These are phyloP conservation scores for Colletotrichum sp. DNA, from an alignment of 2,329 filamentous ascomycete genomes.

Conservation along the genomic window DNA sequence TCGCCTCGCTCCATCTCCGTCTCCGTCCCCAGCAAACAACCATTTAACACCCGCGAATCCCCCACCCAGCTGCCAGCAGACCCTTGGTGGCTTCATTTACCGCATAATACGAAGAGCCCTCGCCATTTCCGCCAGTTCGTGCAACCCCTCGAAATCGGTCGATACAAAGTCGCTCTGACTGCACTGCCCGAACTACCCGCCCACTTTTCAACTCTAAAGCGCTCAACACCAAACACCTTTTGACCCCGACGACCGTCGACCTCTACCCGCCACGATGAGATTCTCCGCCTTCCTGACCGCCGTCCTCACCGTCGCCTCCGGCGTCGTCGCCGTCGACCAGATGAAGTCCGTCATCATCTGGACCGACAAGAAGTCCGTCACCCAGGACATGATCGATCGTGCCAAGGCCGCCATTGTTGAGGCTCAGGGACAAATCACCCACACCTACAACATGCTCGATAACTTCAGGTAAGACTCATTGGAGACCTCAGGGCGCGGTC, in stretches of 20 bases:
- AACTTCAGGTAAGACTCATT: constrained; percentile 55
- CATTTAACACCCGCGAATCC: constrained; percentile 14
- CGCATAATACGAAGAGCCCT: not conserved
- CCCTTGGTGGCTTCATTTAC: not conserved
- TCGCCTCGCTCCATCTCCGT: not conserved
- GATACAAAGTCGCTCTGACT: not conserved
- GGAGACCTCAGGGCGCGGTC: too few species aligned
- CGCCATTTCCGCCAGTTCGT: not conserved
- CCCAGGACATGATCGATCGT: constrained; percentile 69
- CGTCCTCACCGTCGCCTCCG: constrained; percentile 62
- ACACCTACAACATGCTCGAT: constrained; percentile 64
- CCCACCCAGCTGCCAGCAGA: not conserved
- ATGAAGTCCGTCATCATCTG: constrained; percentile 80
- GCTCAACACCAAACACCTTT: not conserved
- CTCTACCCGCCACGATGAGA: constrained; percentile 61
- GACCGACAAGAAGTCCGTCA: constrained; percentile 70
- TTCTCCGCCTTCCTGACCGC: constrained; percentile 57
- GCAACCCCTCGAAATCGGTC: not conserved
- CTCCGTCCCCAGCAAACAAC: constrained; percentile 13
- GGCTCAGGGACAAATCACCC: constrained; percentile 78
- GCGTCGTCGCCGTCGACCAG: constrained; percentile 65
- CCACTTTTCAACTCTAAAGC: not conserved
- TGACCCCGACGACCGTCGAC: not conserved
- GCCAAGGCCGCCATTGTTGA: constrained; percentile 74
- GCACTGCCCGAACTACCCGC: not conserved